These are phyloP conservation scores for Andrographis paniculata DNA, from an alignment of 305 asterid genomes.

Conservation along the genomic window DNA sequence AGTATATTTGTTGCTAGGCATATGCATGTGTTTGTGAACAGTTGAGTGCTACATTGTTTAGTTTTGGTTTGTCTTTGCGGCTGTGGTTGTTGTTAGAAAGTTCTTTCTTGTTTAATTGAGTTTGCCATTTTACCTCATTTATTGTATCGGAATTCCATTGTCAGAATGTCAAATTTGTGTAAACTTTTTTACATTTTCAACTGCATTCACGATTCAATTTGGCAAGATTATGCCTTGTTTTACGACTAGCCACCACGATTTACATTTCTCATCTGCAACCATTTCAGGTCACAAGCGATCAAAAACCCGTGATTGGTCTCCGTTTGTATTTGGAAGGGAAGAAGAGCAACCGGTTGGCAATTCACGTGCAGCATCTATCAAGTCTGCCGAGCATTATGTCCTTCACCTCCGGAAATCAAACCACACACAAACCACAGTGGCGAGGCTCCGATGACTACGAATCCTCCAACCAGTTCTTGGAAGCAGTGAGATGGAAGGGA, in stretches of 20 bases:
- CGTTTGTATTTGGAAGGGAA: slow-evolving; percentile 89
- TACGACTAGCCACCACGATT: slow-evolving; percentile 5
- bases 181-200: too few species aligned
- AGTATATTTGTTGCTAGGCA: not conserved
- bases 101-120: not conserved
- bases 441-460: slow-evolving; percentile 89
- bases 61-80: not conserved
- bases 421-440: slow-evolving; percentile 48
- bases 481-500: slow-evolving; percentile 77
- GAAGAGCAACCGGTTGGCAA: slow-evolving; percentile 75
- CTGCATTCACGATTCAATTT: too few species aligned
- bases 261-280: slow-evolving; percentile 7
- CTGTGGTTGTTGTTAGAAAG: not conserved
- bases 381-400: slow-evolving; percentile 72
- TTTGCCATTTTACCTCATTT: not conserved
- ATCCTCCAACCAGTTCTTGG: slow-evolving; percentile 55
- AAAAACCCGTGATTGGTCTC: slow-evolving; percentile 81
- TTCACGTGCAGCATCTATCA: slow-evolving; percentile 86
- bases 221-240: too few species aligned
- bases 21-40: not conserved
- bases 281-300: slow-evolving; percentile 65
- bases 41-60: not conserved
- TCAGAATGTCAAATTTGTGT: too few species aligned
- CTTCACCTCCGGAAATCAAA: slow-evolving; percentile 23
- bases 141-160: too few species aligned